These are phyloP conservation scores for Taphrina wiesneri DNA, from an alignment of 1,139 yeast genomes.

Conservation along the genomic window DNA sequence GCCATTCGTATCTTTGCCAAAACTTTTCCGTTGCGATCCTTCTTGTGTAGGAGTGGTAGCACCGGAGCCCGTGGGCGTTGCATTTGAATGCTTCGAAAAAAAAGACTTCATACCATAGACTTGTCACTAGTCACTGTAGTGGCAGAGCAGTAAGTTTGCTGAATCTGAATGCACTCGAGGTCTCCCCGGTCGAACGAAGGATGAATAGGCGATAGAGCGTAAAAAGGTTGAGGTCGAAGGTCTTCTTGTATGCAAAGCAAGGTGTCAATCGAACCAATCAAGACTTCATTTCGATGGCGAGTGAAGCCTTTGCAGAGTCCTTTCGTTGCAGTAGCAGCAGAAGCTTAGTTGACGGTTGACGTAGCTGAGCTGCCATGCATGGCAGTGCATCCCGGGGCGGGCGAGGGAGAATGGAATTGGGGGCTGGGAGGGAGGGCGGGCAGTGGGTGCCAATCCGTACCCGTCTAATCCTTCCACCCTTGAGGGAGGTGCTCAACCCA, in stretches of 20 bases:
- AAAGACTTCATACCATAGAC: conserved; percentile 25
- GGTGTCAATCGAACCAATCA: not conserved
- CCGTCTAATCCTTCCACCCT: no score
- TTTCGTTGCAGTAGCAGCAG: no score
- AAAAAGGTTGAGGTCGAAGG: no score
- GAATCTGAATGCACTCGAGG: not conserved
- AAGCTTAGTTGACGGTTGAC: not conserved
- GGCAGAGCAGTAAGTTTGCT: not conserved
- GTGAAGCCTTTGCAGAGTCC: not conserved
- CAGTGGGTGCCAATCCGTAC: no score
- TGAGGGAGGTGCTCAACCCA: no score
- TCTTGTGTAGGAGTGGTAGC: conserved; percentile 17
- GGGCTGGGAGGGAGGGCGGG: not conserved
- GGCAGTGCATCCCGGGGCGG: not conserved
- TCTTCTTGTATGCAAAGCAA: not conserved
- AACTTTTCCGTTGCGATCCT: conserved; percentile 4
- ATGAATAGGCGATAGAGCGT: no score
- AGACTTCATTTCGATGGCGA: not conserved
- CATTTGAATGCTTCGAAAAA: conserved; percentile 9
- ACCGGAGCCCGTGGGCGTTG: conserved; percentile 12
- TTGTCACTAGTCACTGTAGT: not conserved
- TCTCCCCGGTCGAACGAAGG: not conserved
- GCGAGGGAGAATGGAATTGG: not conserved
- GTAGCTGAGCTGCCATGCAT: no score
- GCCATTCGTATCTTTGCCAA: not conserved